These are phyloP conservation scores for Furcasterigmium sp. DNA, from an alignment of 2,329 filamentous ascomycete genomes.

Conservation along the genomic window DNA sequence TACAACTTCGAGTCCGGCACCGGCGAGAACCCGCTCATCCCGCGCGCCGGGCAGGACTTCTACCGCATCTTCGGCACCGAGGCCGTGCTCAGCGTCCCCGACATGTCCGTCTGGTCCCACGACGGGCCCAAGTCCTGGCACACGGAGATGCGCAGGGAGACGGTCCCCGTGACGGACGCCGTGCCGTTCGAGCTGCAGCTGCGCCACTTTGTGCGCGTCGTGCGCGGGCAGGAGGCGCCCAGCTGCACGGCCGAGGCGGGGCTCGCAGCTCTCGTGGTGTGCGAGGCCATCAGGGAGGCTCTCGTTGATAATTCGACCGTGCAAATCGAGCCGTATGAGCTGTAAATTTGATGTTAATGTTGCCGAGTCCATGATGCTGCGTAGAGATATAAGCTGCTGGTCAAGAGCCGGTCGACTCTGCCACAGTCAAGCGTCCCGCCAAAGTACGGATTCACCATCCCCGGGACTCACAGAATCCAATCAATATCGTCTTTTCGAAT, in stretches of 20 bases:
- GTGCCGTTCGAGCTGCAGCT: slow-evolving; percentile 48
- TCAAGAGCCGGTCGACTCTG: too few species aligned
- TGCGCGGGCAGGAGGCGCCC: slow-evolving; percentile 33
- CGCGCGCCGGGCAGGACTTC: slow-evolving; percentile 33
- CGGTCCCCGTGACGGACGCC: slow-evolving; percentile 11
- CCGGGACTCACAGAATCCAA: too few species aligned
- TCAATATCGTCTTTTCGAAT: too few species aligned
- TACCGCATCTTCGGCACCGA: slow-evolving; percentile 51
- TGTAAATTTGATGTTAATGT: slow-evolving; percentile 5
- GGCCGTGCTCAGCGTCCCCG: slow-evolving; percentile 46
- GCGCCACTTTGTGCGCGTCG: slow-evolving; percentile 43
- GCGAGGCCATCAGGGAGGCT: slow-evolving; percentile 42
- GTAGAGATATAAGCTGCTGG: too few species aligned
- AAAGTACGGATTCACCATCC: too few species aligned
- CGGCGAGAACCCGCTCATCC: slow-evolving; percentile 51
- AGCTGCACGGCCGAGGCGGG: slow-evolving; percentile 44
- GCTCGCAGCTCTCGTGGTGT: slow-evolving; percentile 44
- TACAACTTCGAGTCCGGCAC: slow-evolving; percentile 53
- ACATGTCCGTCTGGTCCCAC: slow-evolving; percentile 46
- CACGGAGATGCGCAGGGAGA: slow-evolving; percentile 25
- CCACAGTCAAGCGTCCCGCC: too few species aligned
- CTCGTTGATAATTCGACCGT: slow-evolving; percentile 25
- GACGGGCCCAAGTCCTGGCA: slow-evolving; percentile 35
- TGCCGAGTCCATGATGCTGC: too few species aligned
- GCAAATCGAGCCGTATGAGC: slow-evolving; percentile 10